A percentile compares a stretch with the other conserved stretches of the same genome.
Conservation (phyloP, 495 filamentous ascomycete species). For the Pseudomonodictys pantanalensis region DNA sequence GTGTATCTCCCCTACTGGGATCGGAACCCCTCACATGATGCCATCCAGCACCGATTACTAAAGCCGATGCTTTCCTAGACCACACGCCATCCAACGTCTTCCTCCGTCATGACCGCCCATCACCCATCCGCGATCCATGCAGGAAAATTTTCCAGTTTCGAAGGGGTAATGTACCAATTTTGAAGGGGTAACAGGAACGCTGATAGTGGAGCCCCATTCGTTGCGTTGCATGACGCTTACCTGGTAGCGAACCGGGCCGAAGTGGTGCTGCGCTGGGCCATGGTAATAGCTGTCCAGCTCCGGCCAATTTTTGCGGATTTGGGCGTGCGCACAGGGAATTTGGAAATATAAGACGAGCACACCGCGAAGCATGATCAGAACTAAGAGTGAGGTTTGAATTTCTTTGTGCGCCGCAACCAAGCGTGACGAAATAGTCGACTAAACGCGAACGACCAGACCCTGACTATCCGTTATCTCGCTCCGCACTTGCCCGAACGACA, state of each 20-base stretch:
- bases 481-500: too few species aligned
- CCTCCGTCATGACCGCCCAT: not conserved
- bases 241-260: constrained; percentile 8
- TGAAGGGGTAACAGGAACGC: constrained; percentile 34
- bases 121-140: not conserved
- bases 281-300: not conserved
- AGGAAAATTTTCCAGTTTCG: constrained; percentile 24
- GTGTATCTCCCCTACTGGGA: too few species aligned
- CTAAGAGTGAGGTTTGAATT: too few species aligned
- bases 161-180: constrained; percentile 29
- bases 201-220: constrained; percentile 3
- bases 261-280: not conserved
- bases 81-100: not conserved
- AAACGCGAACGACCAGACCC: too few species aligned
- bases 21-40: not conserved
- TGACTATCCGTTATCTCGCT: too few species aligned
- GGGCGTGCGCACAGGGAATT: too few species aligned
- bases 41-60: not conserved
- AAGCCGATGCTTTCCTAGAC: constrained; percentile 21
- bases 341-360: too few species aligned
- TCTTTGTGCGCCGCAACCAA: too few species aligned
- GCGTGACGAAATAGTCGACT: too few species aligned
- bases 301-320: too few species aligned
- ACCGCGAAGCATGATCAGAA: too few species aligned
- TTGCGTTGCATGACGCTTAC: not conserved